Conservation (phyloP, 495 filamentous ascomycete species). For the Xeromyces bisporus region DNA sequence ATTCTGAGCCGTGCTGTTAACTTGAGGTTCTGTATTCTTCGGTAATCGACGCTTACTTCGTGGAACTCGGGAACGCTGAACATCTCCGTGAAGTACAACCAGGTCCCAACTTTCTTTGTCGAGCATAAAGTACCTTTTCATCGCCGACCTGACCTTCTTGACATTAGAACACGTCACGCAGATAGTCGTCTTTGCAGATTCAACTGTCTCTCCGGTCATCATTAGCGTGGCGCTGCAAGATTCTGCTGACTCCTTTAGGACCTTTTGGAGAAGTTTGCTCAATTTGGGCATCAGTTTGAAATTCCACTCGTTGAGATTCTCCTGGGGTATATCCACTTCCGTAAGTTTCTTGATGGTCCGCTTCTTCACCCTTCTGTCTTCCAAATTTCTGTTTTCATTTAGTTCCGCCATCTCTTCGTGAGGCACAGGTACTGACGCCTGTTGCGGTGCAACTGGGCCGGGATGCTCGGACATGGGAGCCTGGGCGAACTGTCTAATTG, state of each 20-base stretch:
- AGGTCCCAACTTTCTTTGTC: constrained; percentile 39
- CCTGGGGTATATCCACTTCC: constrained; percentile 36
- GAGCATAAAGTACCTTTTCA: constrained; percentile 55
- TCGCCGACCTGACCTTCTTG: constrained; percentile 47
- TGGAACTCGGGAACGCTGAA: constrained; percentile 46
- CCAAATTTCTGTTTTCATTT: constrained; percentile 11
- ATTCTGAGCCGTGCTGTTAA: constrained; percentile 15
- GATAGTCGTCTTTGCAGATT: constrained; percentile 52
- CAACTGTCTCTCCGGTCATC: constrained; percentile 50
- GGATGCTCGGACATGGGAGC: constrained; percentile 7
- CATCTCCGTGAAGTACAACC: constrained; percentile 50
- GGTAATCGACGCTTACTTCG: constrained; percentile 28
- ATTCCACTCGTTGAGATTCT: constrained; percentile 55
- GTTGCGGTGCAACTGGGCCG: constrained; percentile 10
- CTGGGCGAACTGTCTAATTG: constrained; percentile 9
- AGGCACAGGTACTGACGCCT: constrained; percentile 10
- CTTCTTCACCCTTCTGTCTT: constrained; percentile 21
- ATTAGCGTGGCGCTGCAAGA: constrained; percentile 60
- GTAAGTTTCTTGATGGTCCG: constrained; percentile 29
- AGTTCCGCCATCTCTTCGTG: constrained; percentile 11
- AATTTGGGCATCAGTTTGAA: constrained; percentile 52
- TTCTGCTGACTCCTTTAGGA: constrained; percentile 40
- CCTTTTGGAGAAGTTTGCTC: constrained; percentile 49
- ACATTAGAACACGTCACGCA: constrained; percentile 61
- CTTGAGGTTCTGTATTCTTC: constrained; percentile 16